phyloP scores from a whole-genome alignment of 176 grass and related monocot species.

The Oryza australiensis region DNA sequence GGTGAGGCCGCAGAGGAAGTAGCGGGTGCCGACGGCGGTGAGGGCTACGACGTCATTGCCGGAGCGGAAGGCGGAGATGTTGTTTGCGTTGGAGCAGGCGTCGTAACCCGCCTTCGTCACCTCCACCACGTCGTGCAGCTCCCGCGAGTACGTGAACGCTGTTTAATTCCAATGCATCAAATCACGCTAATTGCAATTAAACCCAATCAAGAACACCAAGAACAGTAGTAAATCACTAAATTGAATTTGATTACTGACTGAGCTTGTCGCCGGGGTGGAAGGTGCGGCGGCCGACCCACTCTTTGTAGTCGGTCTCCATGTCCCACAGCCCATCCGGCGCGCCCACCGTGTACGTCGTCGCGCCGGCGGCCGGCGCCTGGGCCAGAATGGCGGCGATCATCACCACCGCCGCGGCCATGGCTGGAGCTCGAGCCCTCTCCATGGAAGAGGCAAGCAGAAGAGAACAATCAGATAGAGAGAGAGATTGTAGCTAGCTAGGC shows the following conservation, averaged over 20 bases:
- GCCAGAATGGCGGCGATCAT: not conserved
- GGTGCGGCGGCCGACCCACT: conserved; percentile 49
- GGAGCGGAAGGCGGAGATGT: conserved; percentile 42
- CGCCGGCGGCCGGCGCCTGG: not conserved
- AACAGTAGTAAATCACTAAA: no score
- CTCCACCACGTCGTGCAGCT: conserved; percentile 76
- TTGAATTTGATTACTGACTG: conserved; percentile 37
- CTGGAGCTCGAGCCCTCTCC: not conserved
- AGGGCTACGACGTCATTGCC: conserved; percentile 69
- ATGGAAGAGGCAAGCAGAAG: not conserved
- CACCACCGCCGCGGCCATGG: not conserved
- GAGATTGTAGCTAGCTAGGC: not conserved
- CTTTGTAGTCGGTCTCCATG: conserved; percentile 53
- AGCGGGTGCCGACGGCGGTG: conserved; percentile 41
- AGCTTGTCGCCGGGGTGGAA: conserved; percentile 65
- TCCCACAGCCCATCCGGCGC: conserved; percentile 69
- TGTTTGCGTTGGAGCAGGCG: conserved; percentile 50
- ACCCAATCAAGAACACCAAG: not conserved
- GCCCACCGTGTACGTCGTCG: conserved; percentile 61
- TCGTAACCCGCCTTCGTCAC: conserved; percentile 47
- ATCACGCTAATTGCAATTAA: no score
- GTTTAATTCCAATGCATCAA: not conserved
- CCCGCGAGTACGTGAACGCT: conserved; percentile 60
- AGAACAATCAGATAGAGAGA: not conserved
- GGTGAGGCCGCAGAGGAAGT: conserved; percentile 79